These are phyloP conservation scores for Kingdonia uniflora DNA, from an alignment of 164 flowering plant genomes.

Conservation along the genomic window DNA sequence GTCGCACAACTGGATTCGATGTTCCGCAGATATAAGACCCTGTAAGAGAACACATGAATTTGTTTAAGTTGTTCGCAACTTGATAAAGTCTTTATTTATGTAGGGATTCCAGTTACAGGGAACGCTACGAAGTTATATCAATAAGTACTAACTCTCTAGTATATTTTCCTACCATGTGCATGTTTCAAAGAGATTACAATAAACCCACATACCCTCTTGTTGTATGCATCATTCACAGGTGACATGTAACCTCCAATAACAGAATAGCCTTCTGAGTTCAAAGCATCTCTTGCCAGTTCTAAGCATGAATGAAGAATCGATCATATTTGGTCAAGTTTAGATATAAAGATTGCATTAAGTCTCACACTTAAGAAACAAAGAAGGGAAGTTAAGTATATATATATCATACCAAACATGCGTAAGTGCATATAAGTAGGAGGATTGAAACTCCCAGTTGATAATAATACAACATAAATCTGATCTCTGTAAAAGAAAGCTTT, in stretches of 20 bases:
- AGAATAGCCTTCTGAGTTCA: conserved; percentile 49
- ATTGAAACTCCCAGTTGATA: conserved; percentile 84
- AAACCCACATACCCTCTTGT: conserved; percentile 60
- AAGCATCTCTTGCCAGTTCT: conserved; percentile 91
- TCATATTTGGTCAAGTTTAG: neutral
- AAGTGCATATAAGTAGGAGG: conserved; percentile 91
- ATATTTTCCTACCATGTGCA: too few relatives aligned
- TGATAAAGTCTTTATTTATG: too few relatives aligned
- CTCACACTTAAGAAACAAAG: neutral
- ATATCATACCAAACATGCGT: conserved; percentile 65
- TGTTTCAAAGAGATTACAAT: too few relatives aligned
- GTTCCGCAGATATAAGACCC: too few relatives aligned
- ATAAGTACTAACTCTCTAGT: too few relatives aligned
- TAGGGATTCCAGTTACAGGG: too few relatives aligned
- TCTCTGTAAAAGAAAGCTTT: too few relatives aligned
- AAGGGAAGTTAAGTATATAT: neutral
- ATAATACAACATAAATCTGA: conserved; percentile 48
- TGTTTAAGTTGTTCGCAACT: too few relatives aligned
- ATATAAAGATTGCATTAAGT: neutral
- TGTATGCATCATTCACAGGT: conserved; percentile 86
- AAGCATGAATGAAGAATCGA: conserved; percentile 11
- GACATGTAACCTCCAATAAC: conserved; percentile 92
- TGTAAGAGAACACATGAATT: too few relatives aligned
- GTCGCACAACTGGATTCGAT: too few relatives aligned
- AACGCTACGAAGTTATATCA: too few relatives aligned